These are phyloP conservation scores for Torulaspora microellipsoides DNA, from an alignment of 805 yeast species.

Conservation along the genomic window DNA sequence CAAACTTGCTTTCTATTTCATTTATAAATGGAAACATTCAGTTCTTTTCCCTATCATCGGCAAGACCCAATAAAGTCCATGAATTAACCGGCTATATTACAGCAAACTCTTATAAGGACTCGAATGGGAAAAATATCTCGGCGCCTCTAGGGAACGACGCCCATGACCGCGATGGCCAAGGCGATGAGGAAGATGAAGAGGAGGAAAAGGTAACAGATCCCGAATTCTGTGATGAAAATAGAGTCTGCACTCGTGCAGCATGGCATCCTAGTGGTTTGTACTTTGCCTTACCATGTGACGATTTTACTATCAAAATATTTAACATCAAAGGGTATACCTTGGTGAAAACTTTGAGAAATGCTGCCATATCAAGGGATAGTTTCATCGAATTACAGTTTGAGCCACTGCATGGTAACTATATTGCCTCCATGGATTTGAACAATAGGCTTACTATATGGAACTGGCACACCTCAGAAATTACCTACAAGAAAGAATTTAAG, in stretches of 20 bases:
- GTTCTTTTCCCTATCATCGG: conserved; percentile 48
- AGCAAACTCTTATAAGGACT: conserved; percentile 23
- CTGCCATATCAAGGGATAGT: conserved; percentile 16
- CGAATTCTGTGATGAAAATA: conserved; percentile 36
- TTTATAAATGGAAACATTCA: conserved; percentile 56
- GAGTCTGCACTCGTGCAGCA: conserved; percentile 49
- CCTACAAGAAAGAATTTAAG: conserved; percentile 31
- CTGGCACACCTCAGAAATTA: conserved; percentile 34
- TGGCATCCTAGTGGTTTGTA: conserved; percentile 71
- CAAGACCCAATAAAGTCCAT: conserved; percentile 48
- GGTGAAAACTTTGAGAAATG: conserved; percentile 20
- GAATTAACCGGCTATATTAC: conserved; percentile 41
- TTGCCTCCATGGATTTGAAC: conserved; percentile 57
- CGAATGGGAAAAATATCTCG: conserved; percentile 24
- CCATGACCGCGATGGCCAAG: conserved; percentile 36
- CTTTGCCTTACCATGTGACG: conserved; percentile 62
- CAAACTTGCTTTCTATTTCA: conserved; percentile 54
- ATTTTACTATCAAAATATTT: conserved; percentile 44
- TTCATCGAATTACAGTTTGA: conserved; percentile 56
- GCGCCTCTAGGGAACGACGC: conserved; percentile 5
- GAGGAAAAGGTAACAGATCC: conserved; percentile 34
- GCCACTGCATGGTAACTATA: conserved; percentile 48
- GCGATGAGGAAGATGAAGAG: conserved; percentile 37
- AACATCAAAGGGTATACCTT: conserved; percentile 27
- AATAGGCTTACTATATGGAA: conserved; percentile 56